A percentile compares a stretch with the other conserved stretches of the same genome.
Conservation (phyloP, 192 early-diverging fungal genomes). For the Dimargaris cristalligena region DNA sequence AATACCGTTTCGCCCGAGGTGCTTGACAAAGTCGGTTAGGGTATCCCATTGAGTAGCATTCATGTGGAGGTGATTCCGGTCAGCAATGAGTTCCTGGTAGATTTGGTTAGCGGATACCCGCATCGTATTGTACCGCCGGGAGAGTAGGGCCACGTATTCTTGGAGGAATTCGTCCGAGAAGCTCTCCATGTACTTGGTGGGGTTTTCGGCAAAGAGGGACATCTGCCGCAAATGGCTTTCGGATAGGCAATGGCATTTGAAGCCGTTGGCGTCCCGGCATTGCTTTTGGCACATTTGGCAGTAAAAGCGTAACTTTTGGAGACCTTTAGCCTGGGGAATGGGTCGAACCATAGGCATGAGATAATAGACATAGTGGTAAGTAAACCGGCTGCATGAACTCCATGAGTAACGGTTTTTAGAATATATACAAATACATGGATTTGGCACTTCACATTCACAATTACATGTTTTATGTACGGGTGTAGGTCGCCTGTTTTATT, state of each 20-base stretch:
- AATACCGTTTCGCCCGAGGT: conserved; percentile 69
- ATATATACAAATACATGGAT: background rate
- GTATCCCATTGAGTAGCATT: conserved; percentile 85
- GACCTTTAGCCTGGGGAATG: conserved; percentile 55
- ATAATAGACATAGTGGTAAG: no score
- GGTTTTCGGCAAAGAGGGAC: conserved; percentile 66
- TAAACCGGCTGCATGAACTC: no score
- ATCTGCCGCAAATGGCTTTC: conserved; percentile 88
- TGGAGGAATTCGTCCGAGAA: conserved; percentile 69
- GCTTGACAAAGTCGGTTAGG: conserved; percentile 74
- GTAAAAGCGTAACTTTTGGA: conserved; percentile 77
- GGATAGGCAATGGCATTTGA: conserved; percentile 79
- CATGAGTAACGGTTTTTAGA: no score
- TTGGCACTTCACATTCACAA: background rate
- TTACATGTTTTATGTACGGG: background rate
- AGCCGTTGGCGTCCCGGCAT: conserved; percentile 90
- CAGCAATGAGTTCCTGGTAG: conserved; percentile 91
- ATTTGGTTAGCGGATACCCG: conserved; percentile 83
- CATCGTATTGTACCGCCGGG: conserved; percentile 61
- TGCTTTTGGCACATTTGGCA: conserved; percentile 87
- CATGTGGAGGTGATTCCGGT: conserved; percentile 89
- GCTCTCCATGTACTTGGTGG: conserved; percentile 51
- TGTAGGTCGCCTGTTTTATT: background rate
- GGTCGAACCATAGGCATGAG: no score
- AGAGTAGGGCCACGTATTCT: conserved; percentile 72